phyloP scores from a whole-genome alignment of 169 alveolate genomes.

The Perkinsus chesapeaki region DNA sequence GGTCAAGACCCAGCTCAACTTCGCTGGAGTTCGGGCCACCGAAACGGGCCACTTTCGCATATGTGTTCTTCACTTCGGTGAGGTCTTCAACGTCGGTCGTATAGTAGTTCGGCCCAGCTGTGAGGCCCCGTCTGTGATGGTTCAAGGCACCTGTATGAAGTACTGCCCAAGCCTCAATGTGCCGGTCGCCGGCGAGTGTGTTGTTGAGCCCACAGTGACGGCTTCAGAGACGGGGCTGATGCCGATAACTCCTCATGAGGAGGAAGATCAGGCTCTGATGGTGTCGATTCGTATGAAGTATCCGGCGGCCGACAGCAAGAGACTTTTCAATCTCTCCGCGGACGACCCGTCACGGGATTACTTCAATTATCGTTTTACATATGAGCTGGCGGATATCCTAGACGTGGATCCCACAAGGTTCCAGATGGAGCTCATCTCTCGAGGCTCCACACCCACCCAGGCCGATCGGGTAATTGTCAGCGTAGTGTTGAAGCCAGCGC shows the following conservation, averaged over 20 bases:
- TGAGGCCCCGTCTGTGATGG: background rate
- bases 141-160: slow-evolving; percentile 11
- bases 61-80: background rate
- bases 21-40: background rate
- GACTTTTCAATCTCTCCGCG: background rate
- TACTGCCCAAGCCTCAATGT: slow-evolving; percentile 5
- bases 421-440: background rate
- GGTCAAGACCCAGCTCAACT: slow-evolving; percentile 5
- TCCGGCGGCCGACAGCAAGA: slow-evolving; percentile 8
- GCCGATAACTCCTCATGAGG: background rate
- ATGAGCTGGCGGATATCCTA: slow-evolving; percentile 13
- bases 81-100: slow-evolving; percentile 1
- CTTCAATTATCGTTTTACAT: background rate
- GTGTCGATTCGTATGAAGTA: background rate
- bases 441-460: background rate
- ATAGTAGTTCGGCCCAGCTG: slow-evolving; percentile 13
- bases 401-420: background rate
- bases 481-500: background rate
- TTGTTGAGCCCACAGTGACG: background rate
- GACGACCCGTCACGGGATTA: slow-evolving; percentile 8
- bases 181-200: slow-evolving; percentile 11
- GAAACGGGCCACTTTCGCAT: slow-evolving; percentile 4
- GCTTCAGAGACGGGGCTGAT: background rate
- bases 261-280: background rate
- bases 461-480: background rate